phyloP scores from a whole-genome alignment of 139 green algal species.

The Bryopsis sp. region DNA sequence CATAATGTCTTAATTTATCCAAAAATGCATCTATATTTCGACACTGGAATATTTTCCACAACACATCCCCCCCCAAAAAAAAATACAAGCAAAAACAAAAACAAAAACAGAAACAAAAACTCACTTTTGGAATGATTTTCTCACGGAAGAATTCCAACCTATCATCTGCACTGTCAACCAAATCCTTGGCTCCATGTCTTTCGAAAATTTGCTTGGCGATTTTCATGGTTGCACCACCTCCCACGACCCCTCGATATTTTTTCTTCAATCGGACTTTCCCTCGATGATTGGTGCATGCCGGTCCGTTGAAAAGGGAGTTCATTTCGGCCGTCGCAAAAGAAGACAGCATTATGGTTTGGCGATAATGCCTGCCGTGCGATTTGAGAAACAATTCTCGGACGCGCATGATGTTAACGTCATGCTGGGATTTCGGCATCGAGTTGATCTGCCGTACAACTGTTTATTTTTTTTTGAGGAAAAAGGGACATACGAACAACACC shows the following conservation, averaged over 20 bases:
- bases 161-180: constrained; percentile 42
- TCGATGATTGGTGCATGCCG: not conserved
- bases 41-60: too few species aligned
- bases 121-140: constrained; percentile 52
- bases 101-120: not conserved
- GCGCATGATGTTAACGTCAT: constrained; percentile 89
- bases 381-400: constrained; percentile 53
- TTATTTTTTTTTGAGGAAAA: too few species aligned
- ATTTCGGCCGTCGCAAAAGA: constrained; percentile 64
- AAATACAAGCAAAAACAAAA: not conserved
- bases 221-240: too few species aligned
- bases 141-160: constrained; percentile 79
- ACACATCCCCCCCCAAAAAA: too few species aligned
- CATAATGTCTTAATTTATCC: too few species aligned
- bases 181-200: constrained; percentile 38
- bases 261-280: too few species aligned
- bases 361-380: constrained; percentile 41
- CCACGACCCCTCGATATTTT: too few species aligned
- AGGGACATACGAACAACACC: too few species aligned
- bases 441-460: constrained; percentile 76
- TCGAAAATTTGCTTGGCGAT: constrained; percentile 82
- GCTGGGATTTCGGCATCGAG: constrained; percentile 64
- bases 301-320: constrained; percentile 59
- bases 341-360: constrained; percentile 82
- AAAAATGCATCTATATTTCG: too few species aligned